Evolutionary conservation across 1,139 yeast genomes (phyloP).

Genomic region (Taphrina flavorubra): DNA sequence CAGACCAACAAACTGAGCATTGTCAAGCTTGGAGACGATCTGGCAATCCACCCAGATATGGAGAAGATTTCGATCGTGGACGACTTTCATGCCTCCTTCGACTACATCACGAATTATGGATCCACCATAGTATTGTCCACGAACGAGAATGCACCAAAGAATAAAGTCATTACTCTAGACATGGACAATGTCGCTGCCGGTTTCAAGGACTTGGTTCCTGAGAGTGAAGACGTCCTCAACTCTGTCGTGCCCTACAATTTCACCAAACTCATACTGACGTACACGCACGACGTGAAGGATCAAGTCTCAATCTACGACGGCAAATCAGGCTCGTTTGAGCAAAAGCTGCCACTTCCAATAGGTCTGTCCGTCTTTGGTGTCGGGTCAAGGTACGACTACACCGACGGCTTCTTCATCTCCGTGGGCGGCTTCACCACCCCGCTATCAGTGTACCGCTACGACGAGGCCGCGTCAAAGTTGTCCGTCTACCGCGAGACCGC

Average conservation of each 20-base stretch:
- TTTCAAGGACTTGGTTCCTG: slow-evolving; percentile 26
- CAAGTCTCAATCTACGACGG: slow-evolving; percentile 34
- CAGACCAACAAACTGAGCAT: slow-evolving; percentile 27
- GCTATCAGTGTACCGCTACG: slow-evolving; percentile 28
- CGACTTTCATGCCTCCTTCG: slow-evolving; percentile 79
- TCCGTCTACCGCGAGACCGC: slow-evolving; percentile 24
- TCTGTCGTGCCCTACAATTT: slow-evolving; percentile 20
- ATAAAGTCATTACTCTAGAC: slow-evolving; percentile 29
- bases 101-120: slow-evolving; percentile 57
- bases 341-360: slow-evolving; percentile 23
- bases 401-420: slow-evolving; percentile 35
- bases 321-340: slow-evolving; percentile 24
- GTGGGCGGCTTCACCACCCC: slow-evolving; percentile 41
- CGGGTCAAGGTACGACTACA: slow-evolving; percentile 16
- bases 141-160: slow-evolving; percentile 30
- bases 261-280: slow-evolving; percentile 28
- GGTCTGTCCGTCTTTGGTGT: slow-evolving; percentile 35
- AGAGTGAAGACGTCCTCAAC: slow-evolving; percentile 25
- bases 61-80: slow-evolving; percentile 78
- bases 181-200: slow-evolving; percentile 21
- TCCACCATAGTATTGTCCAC: slow-evolving; percentile 31
- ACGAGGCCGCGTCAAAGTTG: slow-evolving; percentile 2
- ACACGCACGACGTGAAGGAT: slow-evolving; percentile 39
- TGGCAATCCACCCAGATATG: slow-evolving; percentile 48
- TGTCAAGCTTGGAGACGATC: slow-evolving; percentile 19